A percentile compares a stretch with the other conserved stretches of the same genome.
phyloP scores from a whole-genome alignment of 441 rosid species.

The Eruca vesicaria region DNA sequence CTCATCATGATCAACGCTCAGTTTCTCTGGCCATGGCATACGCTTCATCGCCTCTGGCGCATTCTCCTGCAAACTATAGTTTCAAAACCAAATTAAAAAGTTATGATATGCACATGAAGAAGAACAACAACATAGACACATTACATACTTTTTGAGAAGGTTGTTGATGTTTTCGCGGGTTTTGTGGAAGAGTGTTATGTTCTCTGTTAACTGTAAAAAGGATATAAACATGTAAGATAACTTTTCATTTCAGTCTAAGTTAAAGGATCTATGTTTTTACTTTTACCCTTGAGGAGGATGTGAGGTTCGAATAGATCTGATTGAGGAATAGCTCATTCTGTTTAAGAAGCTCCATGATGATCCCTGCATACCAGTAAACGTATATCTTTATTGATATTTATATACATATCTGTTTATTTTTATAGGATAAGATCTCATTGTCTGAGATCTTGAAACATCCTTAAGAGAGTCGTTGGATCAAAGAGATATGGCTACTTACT shows the following conservation, averaged over 20 bases:
- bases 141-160: slow-evolving; percentile 49
- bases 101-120: neutral
- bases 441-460: neutral
- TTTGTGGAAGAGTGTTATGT: slow-evolving; percentile 45
- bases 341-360: slow-evolving; percentile 50
- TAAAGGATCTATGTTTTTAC: neutral
- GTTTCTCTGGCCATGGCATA: slow-evolving; percentile 52
- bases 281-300: slow-evolving; percentile 50
- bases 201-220: slow-evolving; percentile 44
- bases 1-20: slow-evolving; percentile 31
- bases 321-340: slow-evolving; percentile 48
- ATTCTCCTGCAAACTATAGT: slow-evolving; percentile 43
- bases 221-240: neutral
- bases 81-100: neutral
- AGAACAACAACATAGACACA: neutral
- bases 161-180: slow-evolving; percentile 42
- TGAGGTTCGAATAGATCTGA: slow-evolving; percentile 57
- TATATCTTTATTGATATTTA: neutral
- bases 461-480: neutral
- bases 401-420: neutral
- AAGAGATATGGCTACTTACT: slow-evolving; percentile 8
- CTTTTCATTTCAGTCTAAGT: neutral
- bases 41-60: slow-evolving; percentile 46
- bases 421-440: neutral
- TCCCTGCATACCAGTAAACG: slow-evolving; percentile 9